phyloP scores from a whole-genome alignment of 495 filamentous ascomycete species.

The Hypoxylon trugodes region DNA sequence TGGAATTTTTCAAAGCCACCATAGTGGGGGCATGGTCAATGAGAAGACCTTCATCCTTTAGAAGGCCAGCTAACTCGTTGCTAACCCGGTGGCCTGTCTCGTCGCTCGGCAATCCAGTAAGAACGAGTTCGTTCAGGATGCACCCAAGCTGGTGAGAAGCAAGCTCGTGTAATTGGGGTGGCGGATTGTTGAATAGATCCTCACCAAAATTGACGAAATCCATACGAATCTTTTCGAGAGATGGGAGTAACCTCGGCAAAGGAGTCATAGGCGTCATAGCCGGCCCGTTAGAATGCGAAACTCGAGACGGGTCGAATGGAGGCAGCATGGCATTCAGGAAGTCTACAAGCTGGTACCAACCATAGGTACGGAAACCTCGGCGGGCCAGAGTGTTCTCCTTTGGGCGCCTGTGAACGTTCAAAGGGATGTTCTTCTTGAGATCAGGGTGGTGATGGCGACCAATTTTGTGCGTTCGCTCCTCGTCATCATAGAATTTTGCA shows the following conservation, averaged over 20 bases:
- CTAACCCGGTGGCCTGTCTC: constrained; percentile 45
- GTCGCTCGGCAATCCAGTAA: constrained; percentile 53
- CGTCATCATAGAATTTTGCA: constrained; percentile 58
- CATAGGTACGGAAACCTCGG: constrained; percentile 56
- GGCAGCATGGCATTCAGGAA: constrained; percentile 53
- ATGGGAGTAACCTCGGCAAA: constrained; percentile 51
- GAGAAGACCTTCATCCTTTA: constrained; percentile 56
- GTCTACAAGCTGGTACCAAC: constrained; percentile 57
- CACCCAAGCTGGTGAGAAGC: constrained; percentile 54
- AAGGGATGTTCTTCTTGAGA: constrained; percentile 40
- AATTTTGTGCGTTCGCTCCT: constrained; percentile 43
- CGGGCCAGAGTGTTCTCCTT: constrained; percentile 48
- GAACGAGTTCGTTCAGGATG: constrained; percentile 53
- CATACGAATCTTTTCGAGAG: constrained; percentile 51
- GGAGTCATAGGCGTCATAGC: not conserved
- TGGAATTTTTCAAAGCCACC: constrained; percentile 38
- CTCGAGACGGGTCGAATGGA: constrained; percentile 43
- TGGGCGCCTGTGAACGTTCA: constrained; percentile 45
- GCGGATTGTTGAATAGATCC: constrained; percentile 45
- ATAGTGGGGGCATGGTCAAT: constrained; percentile 47
- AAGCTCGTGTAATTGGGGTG: constrained; percentile 44
- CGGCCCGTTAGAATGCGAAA: not conserved
- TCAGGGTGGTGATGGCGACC: constrained; percentile 41
- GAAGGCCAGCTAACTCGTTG: constrained; percentile 48
- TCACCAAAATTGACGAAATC: constrained; percentile 58